Evolutionary conservation across 768 basidiomycete species (phyloP), one percentile per base, ranked within the genome.

Genomic region (Baorangia bicolor): DNA sequence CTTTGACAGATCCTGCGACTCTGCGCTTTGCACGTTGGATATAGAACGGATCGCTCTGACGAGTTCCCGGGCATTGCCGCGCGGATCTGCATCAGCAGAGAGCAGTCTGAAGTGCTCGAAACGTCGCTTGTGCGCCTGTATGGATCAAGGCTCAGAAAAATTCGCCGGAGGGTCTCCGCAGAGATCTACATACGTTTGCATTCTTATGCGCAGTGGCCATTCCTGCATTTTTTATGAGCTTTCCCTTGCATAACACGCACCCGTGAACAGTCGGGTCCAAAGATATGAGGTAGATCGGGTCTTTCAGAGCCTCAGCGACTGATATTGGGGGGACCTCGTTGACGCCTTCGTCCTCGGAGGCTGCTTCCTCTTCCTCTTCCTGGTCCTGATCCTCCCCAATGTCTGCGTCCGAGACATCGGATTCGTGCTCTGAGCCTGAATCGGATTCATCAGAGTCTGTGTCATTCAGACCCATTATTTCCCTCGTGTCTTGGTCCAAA

Each of bases 381-480:
- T 70, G 73, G 1, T 64, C 64, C 7, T 42, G 52, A 27, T 56
- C 67, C 23, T 62, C 69, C 11, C 33, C 68, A 12, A 56, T 55
- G 20, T 57, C 63, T 27, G 55, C 60, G 8, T 62, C 66, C 27
- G 50, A 64, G 20, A 63, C 64, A 5, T 63, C 66, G 16, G 72
- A 70, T 39, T 74, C 13, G 62, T 50, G 64, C 50, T 63, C 83
- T 21, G 78, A 78, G 50, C 74, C 75, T 10, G 83, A 82, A 13
- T 79, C 78, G 64, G 79, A 68, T 71, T 89, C 88, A 44, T 88
- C 86, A 30, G 87, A 87, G 69, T 91, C 87, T 1, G 87, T 88
- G 60, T 90, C 86, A 39, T 89, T 77, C 58, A 91, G 66, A 25
- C 87, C 89, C 13, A 90, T 71, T 34, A 83, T 65, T 45, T 82